Conservation (phyloP, 2,329 filamentous ascomycete species). For the Taxawa tesnikishii region DNA sequence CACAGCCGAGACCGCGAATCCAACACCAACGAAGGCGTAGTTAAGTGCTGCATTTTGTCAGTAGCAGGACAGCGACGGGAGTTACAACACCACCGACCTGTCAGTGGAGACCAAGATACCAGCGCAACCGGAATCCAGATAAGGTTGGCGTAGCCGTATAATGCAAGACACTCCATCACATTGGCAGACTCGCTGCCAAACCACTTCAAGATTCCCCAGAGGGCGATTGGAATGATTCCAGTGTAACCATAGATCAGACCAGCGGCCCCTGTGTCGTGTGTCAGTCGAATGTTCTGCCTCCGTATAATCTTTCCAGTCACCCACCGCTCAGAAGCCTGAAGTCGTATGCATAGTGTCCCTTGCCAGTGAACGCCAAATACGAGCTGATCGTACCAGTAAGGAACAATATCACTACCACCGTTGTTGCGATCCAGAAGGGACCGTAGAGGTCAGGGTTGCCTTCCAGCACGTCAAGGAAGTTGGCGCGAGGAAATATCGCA, state of each 20-base stretch:
- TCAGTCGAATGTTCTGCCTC: too few species aligned
- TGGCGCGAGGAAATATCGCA: constrained; percentile 78
- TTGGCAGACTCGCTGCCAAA: constrained; percentile 91
- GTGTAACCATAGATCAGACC: constrained; percentile 96
- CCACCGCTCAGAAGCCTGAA: constrained; percentile 77
- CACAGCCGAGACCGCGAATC: constrained; percentile 68
- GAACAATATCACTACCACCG: constrained; percentile 90
- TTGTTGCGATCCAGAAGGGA: constrained; percentile 97
- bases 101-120: constrained; percentile 81
- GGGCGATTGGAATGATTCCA: constrained; percentile 60
- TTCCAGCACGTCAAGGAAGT: constrained; percentile 94
- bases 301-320: too few species aligned
- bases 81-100: too few species aligned
- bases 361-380: constrained; percentile 60
- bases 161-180: constrained; percentile 83
- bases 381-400: constrained; percentile 89
- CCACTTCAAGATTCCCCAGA: constrained; percentile 86
- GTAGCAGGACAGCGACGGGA: too few species aligned
- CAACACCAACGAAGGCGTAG: constrained; percentile 83
- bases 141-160: constrained; percentile 93
- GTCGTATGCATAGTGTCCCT: constrained; percentile 74
- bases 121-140: constrained; percentile 94
- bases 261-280: too few species aligned
- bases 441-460: constrained; percentile 96
- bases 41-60: constrained; percentile 74